Base-by-base conservation (phyloP, 768 basidiomycete species). In the Trametes sanguinea region DNA sequence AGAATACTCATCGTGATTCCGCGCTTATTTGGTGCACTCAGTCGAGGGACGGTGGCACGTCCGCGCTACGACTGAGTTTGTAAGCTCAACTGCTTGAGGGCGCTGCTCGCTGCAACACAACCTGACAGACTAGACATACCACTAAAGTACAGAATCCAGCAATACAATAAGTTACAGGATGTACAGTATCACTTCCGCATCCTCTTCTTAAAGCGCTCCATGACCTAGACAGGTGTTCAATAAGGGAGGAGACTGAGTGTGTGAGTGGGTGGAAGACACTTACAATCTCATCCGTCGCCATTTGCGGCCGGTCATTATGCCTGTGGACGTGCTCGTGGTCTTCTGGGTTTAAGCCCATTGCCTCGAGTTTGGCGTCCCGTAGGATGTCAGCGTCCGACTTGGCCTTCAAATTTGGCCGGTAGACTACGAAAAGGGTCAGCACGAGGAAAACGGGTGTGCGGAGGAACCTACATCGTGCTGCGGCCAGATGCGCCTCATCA, bases 141-240 rank as follows among this genome's bases (percentile, higher is more conserved):
- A 22, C 22, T 22, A 22, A 22, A 22, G 39, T 40, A 42, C 35
- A 42, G 13, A 13, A 43, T 32, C 22, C 13, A n/a, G 6, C 11
- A 37, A 37, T 17, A 8, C 22, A 51, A 46, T 44, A 55, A 51
- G 8, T 59, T 51, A 54, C 30, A 22, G 22, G 13, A 3, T 39
- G 35, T 32, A 33, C 8, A 9, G 11, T 9, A 11, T 60, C 44
- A 92, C 72, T 88, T 90, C 43, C 89, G 85, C 91, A 94, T 93
- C 60, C 95, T 80, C 77, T 98, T 97, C 82, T 96, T 98, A 82
- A 98, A 98, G 35, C 96, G 86, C 75, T 96, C 94, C 92, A 95
- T 92, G 56, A 92, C 92, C 90, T 50, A 50, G 14, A 9, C n/a
- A 14, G 8, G 14, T 14, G 7, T 6, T 43, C n/a, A 43, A 14